These are phyloP conservation scores for Quercus lobata DNA, from an alignment of 331 rosid genomes.

Conservation along the genomic window DNA sequence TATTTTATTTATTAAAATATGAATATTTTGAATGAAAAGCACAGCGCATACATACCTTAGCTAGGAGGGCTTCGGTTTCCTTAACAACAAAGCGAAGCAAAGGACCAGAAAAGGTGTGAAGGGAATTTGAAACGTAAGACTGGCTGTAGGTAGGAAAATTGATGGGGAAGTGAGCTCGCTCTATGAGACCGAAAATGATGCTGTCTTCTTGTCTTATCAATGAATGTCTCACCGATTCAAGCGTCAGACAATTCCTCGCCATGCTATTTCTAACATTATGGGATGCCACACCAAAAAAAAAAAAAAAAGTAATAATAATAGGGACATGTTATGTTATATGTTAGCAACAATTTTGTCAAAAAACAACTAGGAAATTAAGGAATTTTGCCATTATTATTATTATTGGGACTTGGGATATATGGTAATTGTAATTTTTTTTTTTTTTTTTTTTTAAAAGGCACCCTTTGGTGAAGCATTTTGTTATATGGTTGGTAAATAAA, in stretches of 20 bases:
- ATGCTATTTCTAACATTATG: neutral
- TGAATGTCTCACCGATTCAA: conserved; percentile 55
- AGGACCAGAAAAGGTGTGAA: conserved; percentile 37
- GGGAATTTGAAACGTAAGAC: neutral
- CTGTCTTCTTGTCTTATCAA: conserved; percentile 79
- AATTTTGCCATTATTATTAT: too few relatives aligned
- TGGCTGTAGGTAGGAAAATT: conserved; percentile 49
- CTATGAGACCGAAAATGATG: conserved; percentile 60
- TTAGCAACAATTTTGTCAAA: too few relatives aligned
- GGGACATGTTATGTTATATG: conserved; percentile 3
- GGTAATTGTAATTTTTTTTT: too few relatives aligned
- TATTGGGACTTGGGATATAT: too few relatives aligned
- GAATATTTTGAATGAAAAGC: neutral
- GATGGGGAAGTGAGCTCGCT: conserved; percentile 66
- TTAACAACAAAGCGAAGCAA: conserved; percentile 47
- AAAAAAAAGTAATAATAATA: neutral
- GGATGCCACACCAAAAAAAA: conserved; percentile 1
- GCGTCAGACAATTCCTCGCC: conserved; percentile 30
- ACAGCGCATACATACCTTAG: conserved; percentile 38
- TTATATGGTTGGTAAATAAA: too few relatives aligned
- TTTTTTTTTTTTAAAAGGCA: too few relatives aligned
- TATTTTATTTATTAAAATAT: too few relatives aligned
- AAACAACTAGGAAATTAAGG: too few relatives aligned
- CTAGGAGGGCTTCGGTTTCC: conserved; percentile 59
- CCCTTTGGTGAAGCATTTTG: too few relatives aligned